phyloP scores from a whole-genome alignment of 1,284 basidiomycete species.

The Bjerkandera adusta region DNA sequence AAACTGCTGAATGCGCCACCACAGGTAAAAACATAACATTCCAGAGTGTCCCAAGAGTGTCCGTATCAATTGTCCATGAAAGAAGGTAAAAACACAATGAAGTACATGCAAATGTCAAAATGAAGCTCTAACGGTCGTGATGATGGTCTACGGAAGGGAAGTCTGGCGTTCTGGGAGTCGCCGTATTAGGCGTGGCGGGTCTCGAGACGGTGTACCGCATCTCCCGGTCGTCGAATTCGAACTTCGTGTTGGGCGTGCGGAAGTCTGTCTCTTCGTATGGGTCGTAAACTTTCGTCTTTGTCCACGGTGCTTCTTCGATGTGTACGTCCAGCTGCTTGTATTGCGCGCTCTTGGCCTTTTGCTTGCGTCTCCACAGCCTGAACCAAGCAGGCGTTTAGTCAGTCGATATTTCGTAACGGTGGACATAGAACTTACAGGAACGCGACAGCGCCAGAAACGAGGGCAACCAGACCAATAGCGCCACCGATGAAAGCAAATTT shows the following conservation, averaged over 20 bases:
- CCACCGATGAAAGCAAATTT: slow-evolving; percentile 38
- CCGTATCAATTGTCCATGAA: too few relatives aligned
- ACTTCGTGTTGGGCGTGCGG: slow-evolving; percentile 1
- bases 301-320: neutral
- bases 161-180: too few relatives aligned
- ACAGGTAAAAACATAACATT: too few relatives aligned
- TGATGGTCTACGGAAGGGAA: too few relatives aligned
- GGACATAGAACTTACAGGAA: slow-evolving; percentile 7
- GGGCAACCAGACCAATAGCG: neutral
- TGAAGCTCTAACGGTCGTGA: too few relatives aligned
- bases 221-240: slow-evolving; percentile 8
- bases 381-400: neutral
- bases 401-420: neutral
- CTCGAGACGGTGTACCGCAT: too few relatives aligned
- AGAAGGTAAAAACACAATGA: too few relatives aligned
- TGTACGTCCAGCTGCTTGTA: slow-evolving; percentile 7
- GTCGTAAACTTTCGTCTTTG: slow-evolving; percentile 4
- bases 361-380: slow-evolving; percentile 12
- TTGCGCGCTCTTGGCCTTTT: neutral
- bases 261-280: slow-evolving; percentile 9
- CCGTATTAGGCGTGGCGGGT: too few relatives aligned
- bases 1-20: too few relatives aligned
- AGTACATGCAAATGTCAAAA: too few relatives aligned
- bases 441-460: slow-evolving; percentile 1
- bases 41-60: too few relatives aligned